Evolutionary conservation across 441 rosid genomes (phyloP).

Genomic region (Viola pubescens): DNA sequence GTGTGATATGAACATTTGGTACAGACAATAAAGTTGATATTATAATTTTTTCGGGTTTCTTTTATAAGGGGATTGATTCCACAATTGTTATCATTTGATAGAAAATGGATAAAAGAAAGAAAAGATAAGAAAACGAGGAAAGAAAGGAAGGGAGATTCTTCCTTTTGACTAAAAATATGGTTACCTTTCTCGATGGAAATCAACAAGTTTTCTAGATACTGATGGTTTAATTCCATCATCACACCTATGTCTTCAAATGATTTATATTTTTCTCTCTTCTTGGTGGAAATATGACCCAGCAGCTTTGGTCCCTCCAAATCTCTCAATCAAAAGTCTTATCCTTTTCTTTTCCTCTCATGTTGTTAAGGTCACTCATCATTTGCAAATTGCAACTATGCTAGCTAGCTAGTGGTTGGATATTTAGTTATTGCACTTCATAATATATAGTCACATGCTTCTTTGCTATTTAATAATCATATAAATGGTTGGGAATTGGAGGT

Average conservation of each 20-base stretch:
- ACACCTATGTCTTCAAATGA: constrained; percentile 7
- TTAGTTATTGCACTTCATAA: too few species aligned
- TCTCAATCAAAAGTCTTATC: constrained; percentile 11
- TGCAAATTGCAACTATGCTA: too few species aligned
- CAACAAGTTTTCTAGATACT: background rate
- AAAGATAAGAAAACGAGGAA: background rate
- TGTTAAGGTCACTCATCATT: too few species aligned
- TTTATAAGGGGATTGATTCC: too few species aligned
- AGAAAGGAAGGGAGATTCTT: background rate
- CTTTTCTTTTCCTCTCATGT: background rate
- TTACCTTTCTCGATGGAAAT: background rate
- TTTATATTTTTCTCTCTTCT: background rate
- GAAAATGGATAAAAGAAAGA: background rate
- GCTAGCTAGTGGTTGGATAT: background rate
- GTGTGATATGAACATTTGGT: too few species aligned
- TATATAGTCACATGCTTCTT: too few species aligned
- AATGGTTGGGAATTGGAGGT: too few species aligned
- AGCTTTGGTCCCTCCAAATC: constrained; percentile 15
- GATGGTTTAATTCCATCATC: constrained; percentile 5
- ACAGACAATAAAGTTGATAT: too few species aligned
- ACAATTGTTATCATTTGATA: background rate
- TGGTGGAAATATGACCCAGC: constrained; percentile 28
- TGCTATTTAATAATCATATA: too few species aligned
- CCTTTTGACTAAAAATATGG: constrained; percentile 12
- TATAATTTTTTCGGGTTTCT: too few species aligned